Evolutionary conservation across 257 asterid species (phyloP).

Genomic region (Forsythia viridissima): DNA sequence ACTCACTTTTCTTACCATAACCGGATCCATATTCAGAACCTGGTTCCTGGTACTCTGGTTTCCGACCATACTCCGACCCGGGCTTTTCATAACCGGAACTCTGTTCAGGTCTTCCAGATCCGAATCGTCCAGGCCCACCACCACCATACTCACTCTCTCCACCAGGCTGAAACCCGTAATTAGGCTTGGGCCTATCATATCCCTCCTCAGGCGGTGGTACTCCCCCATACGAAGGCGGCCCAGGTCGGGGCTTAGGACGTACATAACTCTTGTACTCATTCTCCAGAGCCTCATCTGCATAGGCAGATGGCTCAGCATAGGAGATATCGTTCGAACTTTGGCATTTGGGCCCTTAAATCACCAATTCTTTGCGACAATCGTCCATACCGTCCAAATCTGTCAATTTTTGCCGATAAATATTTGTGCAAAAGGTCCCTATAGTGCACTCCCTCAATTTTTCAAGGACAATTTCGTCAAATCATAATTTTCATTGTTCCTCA

Average conservation of each 20-base stretch:
- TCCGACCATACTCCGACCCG: slow-evolving; percentile 41
- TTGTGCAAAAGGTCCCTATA: too few species aligned
- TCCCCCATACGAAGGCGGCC: slow-evolving; percentile 32
- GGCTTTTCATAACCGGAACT: slow-evolving; percentile 16
- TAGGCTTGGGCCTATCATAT: not conserved
- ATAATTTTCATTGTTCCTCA: too few species aligned
- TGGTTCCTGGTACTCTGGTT: slow-evolving; percentile 28
- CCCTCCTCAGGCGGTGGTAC: not conserved
- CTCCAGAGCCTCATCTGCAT: slow-evolving; percentile 64
- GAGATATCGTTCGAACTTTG: too few species aligned
- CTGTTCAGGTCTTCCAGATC: slow-evolving; percentile 7
- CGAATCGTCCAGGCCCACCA: slow-evolving; percentile 29
- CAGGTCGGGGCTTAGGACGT: slow-evolving; percentile 67
- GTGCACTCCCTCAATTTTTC: too few species aligned
- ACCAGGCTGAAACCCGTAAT: slow-evolving; percentile 15
- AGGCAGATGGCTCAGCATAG: slow-evolving; percentile 81
- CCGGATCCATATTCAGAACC: slow-evolving; percentile 34
- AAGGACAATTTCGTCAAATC: too few species aligned
- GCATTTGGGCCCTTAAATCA: too few species aligned
- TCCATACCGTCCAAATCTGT: too few species aligned
- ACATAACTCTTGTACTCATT: slow-evolving; percentile 80
- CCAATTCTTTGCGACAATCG: too few species aligned
- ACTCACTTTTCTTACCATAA: slow-evolving; percentile 24
- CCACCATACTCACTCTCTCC: slow-evolving; percentile 39
- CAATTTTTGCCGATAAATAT: too few species aligned